Conservation (phyloP, 2,329 filamentous ascomycete genomes). For the Arthrinium phaeospermum region DNA sequence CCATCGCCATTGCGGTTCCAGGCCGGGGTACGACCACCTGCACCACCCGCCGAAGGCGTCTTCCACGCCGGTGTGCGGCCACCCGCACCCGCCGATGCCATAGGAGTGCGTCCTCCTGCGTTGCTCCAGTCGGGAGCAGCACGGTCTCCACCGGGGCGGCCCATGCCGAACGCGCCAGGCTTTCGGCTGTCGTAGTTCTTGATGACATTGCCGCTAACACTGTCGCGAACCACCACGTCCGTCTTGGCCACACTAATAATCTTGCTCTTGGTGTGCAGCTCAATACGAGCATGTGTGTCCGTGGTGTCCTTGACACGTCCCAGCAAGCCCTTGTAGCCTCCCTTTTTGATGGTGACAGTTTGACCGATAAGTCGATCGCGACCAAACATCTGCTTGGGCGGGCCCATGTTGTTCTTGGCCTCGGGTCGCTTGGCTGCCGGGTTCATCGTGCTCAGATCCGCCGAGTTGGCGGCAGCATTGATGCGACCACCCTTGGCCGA, state of each 20-base stretch:
- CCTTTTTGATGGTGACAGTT: slow-evolving; percentile 86
- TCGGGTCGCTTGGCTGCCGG: slow-evolving; percentile 78
- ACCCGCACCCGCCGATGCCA: slow-evolving; percentile 61
- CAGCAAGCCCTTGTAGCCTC: slow-evolving; percentile 88
- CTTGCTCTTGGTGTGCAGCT: slow-evolving; percentile 94
- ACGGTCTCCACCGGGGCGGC: slow-evolving; percentile 50
- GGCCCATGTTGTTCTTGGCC: slow-evolving; percentile 62
- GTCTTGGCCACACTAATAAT: slow-evolving; percentile 84
- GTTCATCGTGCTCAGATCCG: slow-evolving; percentile 90
- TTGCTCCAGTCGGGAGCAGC: slow-evolving; percentile 63
- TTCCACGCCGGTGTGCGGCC: slow-evolving; percentile 78
- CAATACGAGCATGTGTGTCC: slow-evolving; percentile 83
- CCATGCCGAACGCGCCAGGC: slow-evolving; percentile 41
- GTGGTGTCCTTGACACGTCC: slow-evolving; percentile 97
- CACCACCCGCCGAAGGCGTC: slow-evolving; percentile 61
- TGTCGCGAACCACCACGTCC: slow-evolving; percentile 85
- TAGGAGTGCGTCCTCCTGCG: slow-evolving; percentile 69
- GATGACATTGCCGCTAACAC: slow-evolving; percentile 77
- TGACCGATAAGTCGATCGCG: slow-evolving; percentile 88
- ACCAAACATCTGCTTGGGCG: slow-evolving; percentile 74
- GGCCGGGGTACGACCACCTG: slow-evolving; percentile 65
- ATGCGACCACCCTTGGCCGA: slow-evolving; percentile 92
- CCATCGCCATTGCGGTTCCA: slow-evolving; percentile 63
- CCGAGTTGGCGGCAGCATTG: slow-evolving; percentile 63
- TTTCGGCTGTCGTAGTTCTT: slow-evolving; percentile 65